Evolutionary conservation across 805 yeast species (phyloP).

Genomic region (Candida patagonica): DNA sequence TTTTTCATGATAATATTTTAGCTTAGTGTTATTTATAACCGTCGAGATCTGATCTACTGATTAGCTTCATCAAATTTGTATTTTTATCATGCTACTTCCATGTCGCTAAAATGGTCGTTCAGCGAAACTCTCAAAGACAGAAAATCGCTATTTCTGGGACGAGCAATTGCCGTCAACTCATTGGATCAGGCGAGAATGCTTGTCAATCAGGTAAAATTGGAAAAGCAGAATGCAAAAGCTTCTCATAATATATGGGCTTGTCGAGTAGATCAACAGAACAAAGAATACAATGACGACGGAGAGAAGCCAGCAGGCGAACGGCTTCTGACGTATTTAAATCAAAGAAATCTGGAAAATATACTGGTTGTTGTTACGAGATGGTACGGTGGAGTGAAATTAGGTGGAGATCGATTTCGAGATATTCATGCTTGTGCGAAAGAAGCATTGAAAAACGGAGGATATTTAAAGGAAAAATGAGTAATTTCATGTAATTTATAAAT

Average conservation of each 20-base stretch:
- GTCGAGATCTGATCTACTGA: too few species aligned
- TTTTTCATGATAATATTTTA: too few species aligned
- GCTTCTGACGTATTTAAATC: conserved; percentile 64
- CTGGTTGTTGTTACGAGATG: conserved; percentile 83
- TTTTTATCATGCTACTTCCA: too few species aligned
- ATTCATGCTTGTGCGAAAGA: conserved; percentile 84
- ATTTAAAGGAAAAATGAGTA: too few species aligned
- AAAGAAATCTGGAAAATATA: conserved; percentile 69
- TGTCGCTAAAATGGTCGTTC: too few species aligned
- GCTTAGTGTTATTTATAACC: too few species aligned
- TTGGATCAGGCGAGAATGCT: conserved; percentile 55
- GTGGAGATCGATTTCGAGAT: conserved; percentile 90
- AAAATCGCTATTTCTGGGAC: conserved; percentile 77
- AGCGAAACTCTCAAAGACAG: conserved; percentile 77
- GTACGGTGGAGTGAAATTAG: conserved; percentile 88
- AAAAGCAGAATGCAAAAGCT: conserved; percentile 58
- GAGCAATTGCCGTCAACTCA: conserved; percentile 50
- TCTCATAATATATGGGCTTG: conserved; percentile 81
- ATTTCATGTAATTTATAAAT: too few species aligned
- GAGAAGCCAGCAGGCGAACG: conserved; percentile 94
- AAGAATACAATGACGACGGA: conserved; percentile 87
- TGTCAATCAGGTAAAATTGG: conserved; percentile 46
- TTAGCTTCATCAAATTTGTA: too few species aligned
- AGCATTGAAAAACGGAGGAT: conserved; percentile 61
- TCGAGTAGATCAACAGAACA: conserved; percentile 49